Evolutionary conservation across 495 filamentous ascomycete species (phyloP).

Genomic region (Cercophora samala): DNA sequence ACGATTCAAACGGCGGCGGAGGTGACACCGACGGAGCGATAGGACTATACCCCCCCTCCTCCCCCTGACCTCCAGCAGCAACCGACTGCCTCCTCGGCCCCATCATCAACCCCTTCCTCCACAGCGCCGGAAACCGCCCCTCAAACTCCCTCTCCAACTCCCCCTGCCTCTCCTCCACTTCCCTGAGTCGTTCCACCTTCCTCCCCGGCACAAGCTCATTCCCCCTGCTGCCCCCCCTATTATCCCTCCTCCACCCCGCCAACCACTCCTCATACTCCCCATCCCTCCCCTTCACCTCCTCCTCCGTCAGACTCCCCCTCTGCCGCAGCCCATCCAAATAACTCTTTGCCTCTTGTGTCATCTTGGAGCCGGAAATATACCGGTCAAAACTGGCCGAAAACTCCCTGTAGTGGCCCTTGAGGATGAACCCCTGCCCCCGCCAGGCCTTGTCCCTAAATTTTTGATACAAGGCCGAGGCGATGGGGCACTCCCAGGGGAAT

Average conservation of each 20-base stretch:
- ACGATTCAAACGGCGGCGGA: constrained; percentile 20
- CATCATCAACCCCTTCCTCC: constrained; percentile 36
- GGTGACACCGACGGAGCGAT: constrained; percentile 5
- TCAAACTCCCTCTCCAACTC: constrained; percentile 42
- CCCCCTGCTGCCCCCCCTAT: constrained; percentile 33
- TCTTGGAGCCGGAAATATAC: constrained; percentile 42
- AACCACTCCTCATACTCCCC: background rate
- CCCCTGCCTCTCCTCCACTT: constrained; percentile 39
- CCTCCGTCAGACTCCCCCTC: constrained; percentile 31
- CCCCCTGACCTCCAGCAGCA: constrained; percentile 1
- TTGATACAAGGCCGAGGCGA: constrained; percentile 39
- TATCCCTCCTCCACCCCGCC: constrained; percentile 32
- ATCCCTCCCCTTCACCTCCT: constrained; percentile 16
- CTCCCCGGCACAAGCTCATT: constrained; percentile 36
- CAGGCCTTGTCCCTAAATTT: constrained; percentile 43
- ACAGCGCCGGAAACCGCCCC: constrained; percentile 33
- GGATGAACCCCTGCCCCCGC: constrained; percentile 45
- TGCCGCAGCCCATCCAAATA: constrained; percentile 41
- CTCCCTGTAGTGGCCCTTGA: constrained; percentile 50
- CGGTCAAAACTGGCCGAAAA: constrained; percentile 46
- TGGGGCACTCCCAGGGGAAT: constrained; percentile 46
- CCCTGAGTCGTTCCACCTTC: constrained; percentile 37
- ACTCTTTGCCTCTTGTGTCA: constrained; percentile 40
- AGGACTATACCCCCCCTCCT: background rate
- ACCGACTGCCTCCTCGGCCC: constrained; percentile 18